Base-by-base conservation (phyloP, 441 rosid species). In the Erodium trifolium region DNA sequence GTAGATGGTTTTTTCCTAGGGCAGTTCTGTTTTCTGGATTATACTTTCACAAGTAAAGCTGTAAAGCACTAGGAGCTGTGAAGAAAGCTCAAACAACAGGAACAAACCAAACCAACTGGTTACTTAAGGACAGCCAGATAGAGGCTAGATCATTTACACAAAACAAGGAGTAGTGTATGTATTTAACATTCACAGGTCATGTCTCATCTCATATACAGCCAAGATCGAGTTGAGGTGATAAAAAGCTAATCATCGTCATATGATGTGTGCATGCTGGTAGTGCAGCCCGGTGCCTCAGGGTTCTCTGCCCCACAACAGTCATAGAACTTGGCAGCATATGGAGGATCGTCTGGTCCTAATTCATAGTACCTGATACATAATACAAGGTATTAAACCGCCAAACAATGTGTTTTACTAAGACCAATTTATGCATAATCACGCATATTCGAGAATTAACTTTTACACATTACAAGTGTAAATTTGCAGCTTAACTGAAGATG, bases 291-390 rank as follows among this genome's bases (percentile, higher is more conserved):
- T 70, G 94, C 91, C 14, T 80, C 83, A 64, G 92, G 89, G 66
- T 90, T 85, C 82, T 90, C 98, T 0, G 93, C 96, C 13, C 98
- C 98, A n/a, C 97, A 90, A 71, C 98, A 93, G 77, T 90, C 94
- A 23, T 83, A 89, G 75, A 93, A 93, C 86, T 87, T 90, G 74
- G 98, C 97, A 73, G 91, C 94, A 72, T 91, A 91, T 0, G 96
- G 98, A 17, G 90, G 96, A 82, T 93, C 97, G 18, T 87, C 84
- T 8, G 93, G 84, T 75, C 85, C 86, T 82, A 90, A 35, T 75
- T 90, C 96, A 71, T 89, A 88, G 85, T 87, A 90, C 89, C 96
- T 93, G 18, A 53, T n/a, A 14, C 57, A 51, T 11, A 51, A n/a
- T 14, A n/a, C n/a, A 14, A 51, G 18, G 57, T n/a, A 51, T 12